Evolutionary conservation across 768 basidiomycete genomes (phyloP).

Genomic region (Leccinum uliginosum): DNA sequence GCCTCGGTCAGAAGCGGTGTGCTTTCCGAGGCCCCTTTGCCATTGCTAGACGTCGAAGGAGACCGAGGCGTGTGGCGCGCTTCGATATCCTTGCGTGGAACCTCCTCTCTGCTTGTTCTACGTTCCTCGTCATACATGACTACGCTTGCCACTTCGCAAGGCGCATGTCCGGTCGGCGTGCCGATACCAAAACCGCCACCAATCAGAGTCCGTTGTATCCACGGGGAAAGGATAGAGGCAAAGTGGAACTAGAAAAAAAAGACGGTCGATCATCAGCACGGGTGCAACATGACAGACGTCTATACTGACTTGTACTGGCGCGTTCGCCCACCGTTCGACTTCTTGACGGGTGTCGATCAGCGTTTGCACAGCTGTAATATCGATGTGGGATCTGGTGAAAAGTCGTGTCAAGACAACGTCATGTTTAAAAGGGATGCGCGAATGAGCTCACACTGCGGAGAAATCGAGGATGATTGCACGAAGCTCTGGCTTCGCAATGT

Average conservation of each 20-base stretch:
- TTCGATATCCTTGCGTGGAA: conserved; percentile 30
- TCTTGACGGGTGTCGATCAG: conserved; percentile 84
- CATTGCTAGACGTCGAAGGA: background rate
- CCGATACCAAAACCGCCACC: conserved; percentile 90
- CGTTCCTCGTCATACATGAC: conserved; percentile 56
- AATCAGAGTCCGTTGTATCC: conserved; percentile 85
- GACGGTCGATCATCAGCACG: background rate
- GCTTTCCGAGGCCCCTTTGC: background rate
- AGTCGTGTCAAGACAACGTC: background rate
- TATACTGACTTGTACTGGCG: conserved; percentile 58
- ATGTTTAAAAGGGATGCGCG: background rate
- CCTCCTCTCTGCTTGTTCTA: conserved; percentile 5
- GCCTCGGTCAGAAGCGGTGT: conserved; percentile 42
- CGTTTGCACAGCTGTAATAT: conserved; percentile 88
- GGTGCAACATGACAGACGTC: background rate
- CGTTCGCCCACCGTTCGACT: conserved; percentile 85
- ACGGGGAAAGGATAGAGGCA: conserved; percentile 84
- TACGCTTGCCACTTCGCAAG: conserved; percentile 70
- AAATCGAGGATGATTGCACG: conserved; percentile 92
- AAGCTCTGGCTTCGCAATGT: conserved; percentile 60
- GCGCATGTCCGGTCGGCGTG: conserved; percentile 31
- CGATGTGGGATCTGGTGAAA: conserved; percentile 67
- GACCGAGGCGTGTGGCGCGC: conserved; percentile 23
- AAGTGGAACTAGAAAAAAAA: conserved; percentile 75
- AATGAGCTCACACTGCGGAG: conserved; percentile 57